phyloP scores from a whole-genome alignment of 257 asterid genomes.

The Schizonepeta tenuifolia region DNA sequence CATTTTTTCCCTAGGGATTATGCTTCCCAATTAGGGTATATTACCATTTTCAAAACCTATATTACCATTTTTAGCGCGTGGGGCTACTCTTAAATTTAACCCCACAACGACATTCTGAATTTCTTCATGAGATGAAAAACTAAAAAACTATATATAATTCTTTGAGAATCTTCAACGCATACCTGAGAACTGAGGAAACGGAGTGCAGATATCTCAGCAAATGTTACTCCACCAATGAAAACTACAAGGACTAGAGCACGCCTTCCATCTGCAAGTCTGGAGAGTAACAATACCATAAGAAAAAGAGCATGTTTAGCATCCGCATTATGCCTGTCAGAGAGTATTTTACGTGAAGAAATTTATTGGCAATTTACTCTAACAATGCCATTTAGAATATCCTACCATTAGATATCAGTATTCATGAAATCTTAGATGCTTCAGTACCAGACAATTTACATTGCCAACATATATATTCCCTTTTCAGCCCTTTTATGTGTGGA shows the following conservation, averaged over 20 bases:
- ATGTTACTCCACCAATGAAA: conserved; percentile 95
- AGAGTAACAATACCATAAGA: conserved; percentile 34
- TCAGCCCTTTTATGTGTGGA: neutral
- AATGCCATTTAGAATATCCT: neutral
- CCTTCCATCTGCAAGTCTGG: conserved; percentile 80
- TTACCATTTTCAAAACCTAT: no score
- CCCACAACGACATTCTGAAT: neutral
- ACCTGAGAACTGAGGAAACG: conserved; percentile 96
- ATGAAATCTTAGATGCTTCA: no score
- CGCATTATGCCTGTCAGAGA: conserved; percentile 3
- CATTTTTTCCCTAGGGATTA: no score
- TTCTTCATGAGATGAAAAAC: neutral
- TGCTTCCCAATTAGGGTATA: no score
- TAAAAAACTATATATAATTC: neutral
- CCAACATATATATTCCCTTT: no score
- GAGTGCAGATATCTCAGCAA: conserved; percentile 97
- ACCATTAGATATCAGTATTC: neutral
- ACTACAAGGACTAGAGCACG: conserved; percentile 92
- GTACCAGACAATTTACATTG: no score
- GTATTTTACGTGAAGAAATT: no score
- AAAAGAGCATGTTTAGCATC: neutral
- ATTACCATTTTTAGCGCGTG: no score
- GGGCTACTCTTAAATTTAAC: no score
- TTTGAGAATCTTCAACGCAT: neutral
- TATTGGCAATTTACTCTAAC: no score